A percentile compares a stretch with the other conserved stretches of the same genome.
phyloP scores from a whole-genome alignment of 208 protist species.

The Wallacemonas collosoma region DNA sequence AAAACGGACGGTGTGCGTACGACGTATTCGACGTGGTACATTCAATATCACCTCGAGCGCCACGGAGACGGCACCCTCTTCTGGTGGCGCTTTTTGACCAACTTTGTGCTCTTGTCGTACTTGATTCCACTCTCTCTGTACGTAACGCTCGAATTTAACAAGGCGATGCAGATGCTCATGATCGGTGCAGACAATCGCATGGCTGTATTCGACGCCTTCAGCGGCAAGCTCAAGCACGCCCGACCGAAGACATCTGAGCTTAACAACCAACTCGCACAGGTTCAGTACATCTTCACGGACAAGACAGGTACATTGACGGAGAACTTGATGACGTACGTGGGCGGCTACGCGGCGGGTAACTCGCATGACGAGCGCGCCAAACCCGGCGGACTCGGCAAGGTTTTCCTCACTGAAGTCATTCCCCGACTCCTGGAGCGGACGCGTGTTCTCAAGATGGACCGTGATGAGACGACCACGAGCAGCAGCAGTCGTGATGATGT shows the following conservation, averaged over 20 bases:
- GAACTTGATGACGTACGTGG: conserved; percentile 89
- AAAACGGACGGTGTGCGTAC: conserved; percentile 27
- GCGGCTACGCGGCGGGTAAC: conserved; percentile 43
- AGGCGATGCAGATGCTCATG: conserved; percentile 82
- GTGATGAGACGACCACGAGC: neutral
- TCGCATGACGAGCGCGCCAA: conserved; percentile 56
- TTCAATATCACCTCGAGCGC: conserved; percentile 57
- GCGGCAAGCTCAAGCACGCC: conserved; percentile 43
- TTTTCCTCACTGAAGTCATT: conserved; percentile 31
- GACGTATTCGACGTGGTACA: conserved; percentile 60
- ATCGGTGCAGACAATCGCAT: conserved; percentile 78
- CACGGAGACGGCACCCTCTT: conserved; percentile 48
- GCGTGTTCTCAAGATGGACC: neutral
- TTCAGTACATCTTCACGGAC: conserved; percentile 91
- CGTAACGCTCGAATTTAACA: conserved; percentile 88
- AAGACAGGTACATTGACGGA: conserved; percentile 93
- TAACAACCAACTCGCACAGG: conserved; percentile 82
- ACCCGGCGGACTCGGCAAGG: conserved; percentile 63
- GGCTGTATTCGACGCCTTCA: conserved; percentile 71
- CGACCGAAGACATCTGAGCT: conserved; percentile 85
- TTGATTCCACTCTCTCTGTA: conserved; percentile 90
- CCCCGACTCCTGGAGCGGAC: neutral
- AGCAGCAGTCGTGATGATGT: conserved; percentile 1
- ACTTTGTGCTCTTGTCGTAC: conserved; percentile 86
- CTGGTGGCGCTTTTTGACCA: conserved; percentile 77